These are phyloP conservation scores for Fusarium brevicatenulatum DNA, from an alignment of 2,329 filamentous ascomycete genomes.

Conservation along the genomic window DNA sequence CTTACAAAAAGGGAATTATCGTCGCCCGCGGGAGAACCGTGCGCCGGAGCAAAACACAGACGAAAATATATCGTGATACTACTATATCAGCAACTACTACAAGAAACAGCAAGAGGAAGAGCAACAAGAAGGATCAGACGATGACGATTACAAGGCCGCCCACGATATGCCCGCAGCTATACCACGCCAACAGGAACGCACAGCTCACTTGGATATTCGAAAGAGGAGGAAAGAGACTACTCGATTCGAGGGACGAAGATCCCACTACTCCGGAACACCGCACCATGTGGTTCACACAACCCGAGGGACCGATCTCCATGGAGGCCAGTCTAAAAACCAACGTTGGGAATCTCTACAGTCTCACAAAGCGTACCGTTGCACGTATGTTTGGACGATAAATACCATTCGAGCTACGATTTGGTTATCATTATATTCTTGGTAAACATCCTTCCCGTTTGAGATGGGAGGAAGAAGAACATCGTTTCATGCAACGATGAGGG, in stretches of 20 bases:
- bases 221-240: conserved; percentile 34
- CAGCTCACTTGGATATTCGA: conserved; percentile 39
- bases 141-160: conserved; percentile 11
- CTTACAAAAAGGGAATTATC: conserved; percentile 40
- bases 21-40: conserved; percentile 38
- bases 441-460: not conserved
- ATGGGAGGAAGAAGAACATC: not conserved
- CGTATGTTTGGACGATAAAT: conserved; percentile 31
- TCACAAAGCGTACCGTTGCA: conserved; percentile 28
- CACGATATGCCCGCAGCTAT: conserved; percentile 31
- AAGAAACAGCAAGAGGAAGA: conserved; percentile 19
- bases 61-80: conserved; percentile 32
- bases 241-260: conserved; percentile 21
- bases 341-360: conserved; percentile 22
- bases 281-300: conserved; percentile 14
- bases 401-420: not conserved
- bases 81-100: conserved; percentile 22
- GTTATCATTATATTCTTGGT: conserved; percentile 16
- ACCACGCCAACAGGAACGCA: conserved; percentile 33
- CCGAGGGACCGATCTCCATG: conserved; percentile 16
- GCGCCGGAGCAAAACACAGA: conserved; percentile 36
- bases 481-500: not conserved
- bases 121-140: conserved; percentile 3
- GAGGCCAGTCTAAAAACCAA: conserved; percentile 19
- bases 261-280: conserved; percentile 2